phyloP scores from a whole-genome alignment of 164 flowering plant genomes.

The Piper betle region DNA sequence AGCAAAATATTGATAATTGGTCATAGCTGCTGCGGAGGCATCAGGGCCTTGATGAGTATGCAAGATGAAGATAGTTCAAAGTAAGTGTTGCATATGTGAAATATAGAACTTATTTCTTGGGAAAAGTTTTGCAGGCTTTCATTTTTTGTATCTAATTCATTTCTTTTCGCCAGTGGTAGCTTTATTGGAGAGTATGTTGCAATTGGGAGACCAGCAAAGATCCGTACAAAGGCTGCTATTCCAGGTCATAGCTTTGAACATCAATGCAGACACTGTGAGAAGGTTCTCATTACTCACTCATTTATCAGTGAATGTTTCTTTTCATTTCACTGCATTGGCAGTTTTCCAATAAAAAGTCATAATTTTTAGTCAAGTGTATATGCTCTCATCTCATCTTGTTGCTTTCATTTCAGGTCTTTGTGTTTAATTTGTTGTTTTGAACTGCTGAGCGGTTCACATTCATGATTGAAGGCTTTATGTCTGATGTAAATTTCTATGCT shows the following conservation, averaged over 20 bases:
- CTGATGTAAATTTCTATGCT: too few species aligned
- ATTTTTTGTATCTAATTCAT: background rate
- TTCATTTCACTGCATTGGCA: too few species aligned
- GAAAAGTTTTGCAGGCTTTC: background rate
- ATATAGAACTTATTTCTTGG: constrained; percentile 3
- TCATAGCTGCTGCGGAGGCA: constrained; percentile 94
- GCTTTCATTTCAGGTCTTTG: too few species aligned
- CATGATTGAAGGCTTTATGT: too few species aligned
- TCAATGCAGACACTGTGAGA: constrained; percentile 90
- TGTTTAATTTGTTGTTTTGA: too few species aligned
- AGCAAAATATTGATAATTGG: constrained; percentile 74
- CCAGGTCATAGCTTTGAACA: constrained; percentile 64
- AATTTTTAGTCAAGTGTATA: too few species aligned
- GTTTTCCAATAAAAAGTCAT: background rate
- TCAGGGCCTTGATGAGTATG: constrained; percentile 90
- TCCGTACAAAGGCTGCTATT: constrained; percentile 43
- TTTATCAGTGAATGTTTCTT: background rate
- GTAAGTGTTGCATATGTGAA: constrained; percentile 21
- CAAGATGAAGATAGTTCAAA: constrained; percentile 54
- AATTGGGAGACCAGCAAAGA: constrained; percentile 52
- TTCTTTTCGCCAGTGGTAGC: constrained; percentile 32
- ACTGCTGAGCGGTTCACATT: too few species aligned
- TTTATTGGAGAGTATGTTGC: constrained; percentile 69
- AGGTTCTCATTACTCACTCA: constrained; percentile 28
- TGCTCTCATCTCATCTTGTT: too few species aligned